Conservation (phyloP, 129 eudicot genomes). For the Flaveria trinervia region DNA sequence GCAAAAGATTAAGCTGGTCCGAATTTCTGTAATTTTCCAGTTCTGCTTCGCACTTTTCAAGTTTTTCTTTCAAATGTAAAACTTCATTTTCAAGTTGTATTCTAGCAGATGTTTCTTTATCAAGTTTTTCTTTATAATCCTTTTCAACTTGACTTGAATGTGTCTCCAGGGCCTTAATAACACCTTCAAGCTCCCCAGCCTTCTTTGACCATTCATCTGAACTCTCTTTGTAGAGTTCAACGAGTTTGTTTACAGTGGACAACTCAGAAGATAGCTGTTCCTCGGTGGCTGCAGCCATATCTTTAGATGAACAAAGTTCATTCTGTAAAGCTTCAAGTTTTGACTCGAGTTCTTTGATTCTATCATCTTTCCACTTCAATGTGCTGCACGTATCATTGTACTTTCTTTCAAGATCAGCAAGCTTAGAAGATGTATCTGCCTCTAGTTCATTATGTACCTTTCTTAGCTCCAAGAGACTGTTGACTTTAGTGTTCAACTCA, state of each 20-base stretch:
- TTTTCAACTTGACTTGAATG: conserved; percentile 76
- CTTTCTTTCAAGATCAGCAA: conserved; percentile 69
- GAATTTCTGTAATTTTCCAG: conserved; percentile 57
- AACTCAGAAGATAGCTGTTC: conserved; percentile 69
- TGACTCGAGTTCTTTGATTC: conserved; percentile 63
- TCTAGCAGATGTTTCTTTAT: conserved; percentile 60
- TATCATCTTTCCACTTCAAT: conserved; percentile 66
- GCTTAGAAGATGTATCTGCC: conserved; percentile 80
- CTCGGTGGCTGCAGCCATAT: conserved; percentile 66
- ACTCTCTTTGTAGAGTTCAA: conserved; percentile 83
- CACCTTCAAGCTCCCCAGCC: conserved; percentile 99
- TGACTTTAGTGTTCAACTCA: conserved; percentile 75
- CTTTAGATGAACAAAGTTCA: conserved; percentile 71
- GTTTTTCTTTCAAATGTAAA: conserved; percentile 61
- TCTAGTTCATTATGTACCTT: conserved; percentile 66
- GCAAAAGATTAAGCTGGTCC: conserved; percentile 57
- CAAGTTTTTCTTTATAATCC: conserved; percentile 76
- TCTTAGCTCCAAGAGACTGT: conserved; percentile 63
- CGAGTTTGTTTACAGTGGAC: conserved; percentile 81
- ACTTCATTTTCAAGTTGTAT: conserved; percentile 59
- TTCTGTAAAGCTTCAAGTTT: conserved; percentile 64
- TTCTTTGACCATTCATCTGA: conserved; percentile 95
- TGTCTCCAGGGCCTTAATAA: conserved; percentile 87
- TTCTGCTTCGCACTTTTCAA: conserved; percentile 58
- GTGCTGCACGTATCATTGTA: conserved; percentile 51